Base-by-base conservation (phyloP, 2,329 filamentous ascomycete genomes). In the Aspergillus uvarum region DNA sequence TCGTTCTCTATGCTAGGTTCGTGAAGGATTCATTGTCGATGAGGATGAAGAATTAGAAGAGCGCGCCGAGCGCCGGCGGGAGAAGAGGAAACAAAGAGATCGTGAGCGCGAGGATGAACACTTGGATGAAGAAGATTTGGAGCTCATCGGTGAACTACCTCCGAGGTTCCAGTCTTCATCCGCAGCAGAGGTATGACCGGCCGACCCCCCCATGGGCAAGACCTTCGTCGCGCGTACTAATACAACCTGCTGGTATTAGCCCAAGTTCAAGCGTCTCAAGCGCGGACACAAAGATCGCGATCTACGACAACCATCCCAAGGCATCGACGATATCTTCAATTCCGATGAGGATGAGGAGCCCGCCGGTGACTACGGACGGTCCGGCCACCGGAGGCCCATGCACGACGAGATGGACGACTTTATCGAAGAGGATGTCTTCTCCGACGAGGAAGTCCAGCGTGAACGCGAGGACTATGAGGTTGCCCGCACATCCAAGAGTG, bases 221-320 rank as follows among this genome's bases (percentile, higher is more conserved):
- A 49, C 11, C 12, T 42, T 51, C 47, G 42, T 47, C 49, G 19
- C 19, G 44, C 12, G 24, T 38, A 49, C 53, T 19, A 59, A 61
- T 51, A 59, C 53, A 31, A 58, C 51, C 61, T 51, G 56, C 22
- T 38, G 50, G n/a, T 47, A 58, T 54, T 60, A 96, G 89, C 89
- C 89, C 67, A 96, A 96, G 74, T 96, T 96, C 82, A 99, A 99
- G 79, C 90, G 95, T 47, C 86, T 99, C 58, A 99, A 98, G 82
- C 91, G 92, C 65, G 94, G 95, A 57, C 91, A 89, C 64, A 89
- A 92, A 63, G 85, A 92, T 53, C 84, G 86, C 55, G 74, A 80
- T 22, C 60, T 61, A 21, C 81, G 81, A 26, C 81, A 80, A 66
- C 83, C 88, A 65, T 83, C 87, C 47, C 88, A 89, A 62, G 92